A percentile compares a stretch with the other conserved stretches of the same genome.
Evolutionary conservation across 495 filamentous ascomycete genomes (phyloP).

Genomic region (Penicillium egyptiacum): DNA sequence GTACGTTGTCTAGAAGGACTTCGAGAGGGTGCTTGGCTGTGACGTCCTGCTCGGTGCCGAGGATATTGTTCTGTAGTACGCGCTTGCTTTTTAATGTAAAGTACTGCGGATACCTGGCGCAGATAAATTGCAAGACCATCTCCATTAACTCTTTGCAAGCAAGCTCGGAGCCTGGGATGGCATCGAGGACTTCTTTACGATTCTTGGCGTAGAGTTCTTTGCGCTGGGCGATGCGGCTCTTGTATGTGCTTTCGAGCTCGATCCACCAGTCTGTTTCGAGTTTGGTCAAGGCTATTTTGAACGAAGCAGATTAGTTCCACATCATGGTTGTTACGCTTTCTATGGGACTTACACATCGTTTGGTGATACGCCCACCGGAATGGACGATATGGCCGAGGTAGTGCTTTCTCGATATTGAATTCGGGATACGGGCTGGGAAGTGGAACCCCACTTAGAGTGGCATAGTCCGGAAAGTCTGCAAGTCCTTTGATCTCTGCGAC

Average conservation of each 20-base stretch:
- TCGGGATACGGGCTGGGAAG: constrained; percentile 63
- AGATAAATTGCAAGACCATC: constrained; percentile 77
- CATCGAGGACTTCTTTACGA: constrained; percentile 63
- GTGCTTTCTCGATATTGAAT: constrained; percentile 65
- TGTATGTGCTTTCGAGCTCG: constrained; percentile 80
- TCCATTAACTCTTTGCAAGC: constrained; percentile 92
- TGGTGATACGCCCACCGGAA: constrained; percentile 90
- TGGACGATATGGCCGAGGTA: constrained; percentile 72
- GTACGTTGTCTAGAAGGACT: constrained; percentile 76
- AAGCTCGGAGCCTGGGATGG: constrained; percentile 75
- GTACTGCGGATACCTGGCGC: constrained; percentile 74
- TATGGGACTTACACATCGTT: constrained; percentile 75
- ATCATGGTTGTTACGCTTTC: background rate
- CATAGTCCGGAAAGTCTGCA: constrained; percentile 84
- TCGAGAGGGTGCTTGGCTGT: constrained; percentile 65
- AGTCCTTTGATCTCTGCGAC: constrained; percentile 69
- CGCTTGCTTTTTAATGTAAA: constrained; percentile 65
- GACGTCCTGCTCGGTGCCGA: constrained; percentile 63
- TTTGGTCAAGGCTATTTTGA: constrained; percentile 66
- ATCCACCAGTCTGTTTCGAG: constrained; percentile 89
- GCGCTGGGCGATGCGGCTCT: constrained; percentile 66
- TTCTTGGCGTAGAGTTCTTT: constrained; percentile 65
- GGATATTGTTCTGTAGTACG: constrained; percentile 69
- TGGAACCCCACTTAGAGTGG: constrained; percentile 74
- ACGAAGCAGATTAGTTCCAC: constrained; percentile 13